A percentile compares a stretch with the other conserved stretches of the same genome.
These are phyloP conservation scores for Davidsoniella eucalypti DNA, from an alignment of 2,329 filamentous ascomycete species.

Conservation along the genomic window DNA sequence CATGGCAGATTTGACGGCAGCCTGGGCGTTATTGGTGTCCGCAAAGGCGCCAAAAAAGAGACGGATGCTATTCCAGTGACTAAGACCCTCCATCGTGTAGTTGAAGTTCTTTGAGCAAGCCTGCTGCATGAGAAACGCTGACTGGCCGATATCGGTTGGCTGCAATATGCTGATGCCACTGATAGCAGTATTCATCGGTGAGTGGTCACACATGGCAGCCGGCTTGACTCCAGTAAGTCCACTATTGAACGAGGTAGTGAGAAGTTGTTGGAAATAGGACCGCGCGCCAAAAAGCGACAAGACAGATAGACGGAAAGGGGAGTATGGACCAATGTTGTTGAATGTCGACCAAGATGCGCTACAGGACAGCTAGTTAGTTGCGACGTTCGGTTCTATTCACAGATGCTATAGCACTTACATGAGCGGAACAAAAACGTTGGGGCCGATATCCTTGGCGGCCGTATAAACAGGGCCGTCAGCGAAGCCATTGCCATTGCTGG, in stretches of 20 bases:
- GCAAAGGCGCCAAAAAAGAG: slow-evolving; percentile 10
- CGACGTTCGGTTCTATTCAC: background rate
- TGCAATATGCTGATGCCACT: background rate
- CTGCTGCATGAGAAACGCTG: slow-evolving; percentile 6
- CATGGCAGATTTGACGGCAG: slow-evolving; percentile 7
- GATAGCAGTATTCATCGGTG: slow-evolving; percentile 7
- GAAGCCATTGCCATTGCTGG: slow-evolving; percentile 4
- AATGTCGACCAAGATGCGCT: slow-evolving; percentile 1
- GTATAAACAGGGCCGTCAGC: slow-evolving; percentile 2
- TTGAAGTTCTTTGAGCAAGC: slow-evolving; percentile 7
- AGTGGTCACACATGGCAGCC: slow-evolving; percentile 1
- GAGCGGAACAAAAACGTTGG: slow-evolving; percentile 7
- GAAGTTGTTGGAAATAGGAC: slow-evolving; percentile 6
- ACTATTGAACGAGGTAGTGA: slow-evolving; percentile 7
- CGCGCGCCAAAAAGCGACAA: slow-evolving; percentile 8
- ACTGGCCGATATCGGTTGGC: slow-evolving; percentile 8
- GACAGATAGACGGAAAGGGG: slow-evolving; percentile 9
- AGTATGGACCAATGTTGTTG: slow-evolving; percentile 10
- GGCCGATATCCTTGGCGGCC: background rate
- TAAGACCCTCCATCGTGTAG: background rate
- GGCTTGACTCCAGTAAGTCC: background rate
- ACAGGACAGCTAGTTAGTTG: background rate
- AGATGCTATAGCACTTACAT: background rate
- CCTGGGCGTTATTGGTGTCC: background rate
- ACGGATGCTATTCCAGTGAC: slow-evolving; percentile 6